phyloP scores from a whole-genome alignment of 495 filamentous ascomycete genomes.

The Penicillium paradoxum region DNA sequence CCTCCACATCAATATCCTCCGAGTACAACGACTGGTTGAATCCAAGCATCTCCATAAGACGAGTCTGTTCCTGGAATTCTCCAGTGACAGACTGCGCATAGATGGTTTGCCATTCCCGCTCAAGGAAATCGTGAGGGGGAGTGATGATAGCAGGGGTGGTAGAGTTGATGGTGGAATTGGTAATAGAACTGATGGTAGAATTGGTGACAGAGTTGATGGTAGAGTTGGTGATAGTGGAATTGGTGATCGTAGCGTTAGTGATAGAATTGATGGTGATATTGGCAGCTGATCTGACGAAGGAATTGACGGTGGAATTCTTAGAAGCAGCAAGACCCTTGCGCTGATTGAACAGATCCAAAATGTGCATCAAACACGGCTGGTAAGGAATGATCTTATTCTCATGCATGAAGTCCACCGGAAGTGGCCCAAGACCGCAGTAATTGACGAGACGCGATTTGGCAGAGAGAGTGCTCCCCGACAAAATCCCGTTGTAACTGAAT shows the following conservation, averaged over 20 bases:
- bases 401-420: slow-evolving; percentile 43
- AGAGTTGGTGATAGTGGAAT: neutral
- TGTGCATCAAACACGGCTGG: slow-evolving; percentile 43
- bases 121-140: slow-evolving; percentile 11
- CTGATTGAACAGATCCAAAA: slow-evolving; percentile 40
- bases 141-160: neutral
- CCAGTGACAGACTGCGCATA: slow-evolving; percentile 45
- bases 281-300: too few species aligned
- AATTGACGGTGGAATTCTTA: slow-evolving; percentile 4
- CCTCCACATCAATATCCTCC: slow-evolving; percentile 22
- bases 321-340: slow-evolving; percentile 14
- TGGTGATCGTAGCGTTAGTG: too few species aligned
- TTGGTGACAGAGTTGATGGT: slow-evolving; percentile 4
- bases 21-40: slow-evolving; percentile 34
- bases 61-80: slow-evolving; percentile 37
- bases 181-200: too few species aligned
- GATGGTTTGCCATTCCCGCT: slow-evolving; percentile 36
- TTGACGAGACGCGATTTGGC: slow-evolving; percentile 42
- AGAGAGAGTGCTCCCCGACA: slow-evolving; percentile 40
- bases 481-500: slow-evolving; percentile 37
- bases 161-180: too few species aligned
- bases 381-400: slow-evolving; percentile 41
- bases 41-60: slow-evolving; percentile 35
- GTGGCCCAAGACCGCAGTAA: slow-evolving; percentile 42
- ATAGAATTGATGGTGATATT: too few species aligned